phyloP scores from a whole-genome alignment of 73 alveolate genomes.

The Stentor coeruleus region DNA sequence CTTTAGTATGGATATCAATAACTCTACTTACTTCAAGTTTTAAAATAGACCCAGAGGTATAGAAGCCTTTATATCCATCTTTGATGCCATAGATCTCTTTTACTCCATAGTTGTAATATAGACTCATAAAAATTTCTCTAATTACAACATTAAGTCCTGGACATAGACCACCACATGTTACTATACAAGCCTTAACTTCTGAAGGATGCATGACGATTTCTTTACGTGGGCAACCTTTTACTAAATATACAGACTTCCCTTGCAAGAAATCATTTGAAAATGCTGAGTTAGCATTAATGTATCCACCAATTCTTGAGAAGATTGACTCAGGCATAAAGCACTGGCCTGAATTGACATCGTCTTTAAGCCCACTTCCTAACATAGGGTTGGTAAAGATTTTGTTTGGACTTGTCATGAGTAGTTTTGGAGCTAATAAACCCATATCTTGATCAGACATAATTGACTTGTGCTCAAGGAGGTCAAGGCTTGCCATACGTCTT shows the following conservation, averaged over 20 bases:
- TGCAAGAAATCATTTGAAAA: conserved; percentile 27
- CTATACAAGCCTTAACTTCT: conserved; percentile 77
- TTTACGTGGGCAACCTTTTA: conserved; percentile 44
- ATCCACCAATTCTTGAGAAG: background rate
- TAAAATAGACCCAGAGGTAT: conserved; percentile 45
- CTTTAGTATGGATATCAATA: background rate
- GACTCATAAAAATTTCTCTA: conserved; percentile 77
- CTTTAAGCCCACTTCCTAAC: conserved; percentile 28
- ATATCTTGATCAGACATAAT: too few species aligned
- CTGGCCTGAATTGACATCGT: background rate
- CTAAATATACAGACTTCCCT: conserved; percentile 24
- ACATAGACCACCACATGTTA: conserved; percentile 82
- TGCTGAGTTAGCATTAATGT: conserved; percentile 21
- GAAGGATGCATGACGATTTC: conserved; percentile 17
- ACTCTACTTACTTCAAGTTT: background rate
- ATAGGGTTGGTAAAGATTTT: background rate
- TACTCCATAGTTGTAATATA: conserved; percentile 61
- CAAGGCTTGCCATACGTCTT: background rate
- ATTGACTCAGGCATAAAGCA: background rate
- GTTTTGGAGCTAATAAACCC: too few species aligned
- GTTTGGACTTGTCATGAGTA: too few species aligned
- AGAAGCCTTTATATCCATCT: conserved; percentile 95
- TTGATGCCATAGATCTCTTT: conserved; percentile 81
- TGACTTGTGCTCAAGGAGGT: too few species aligned
- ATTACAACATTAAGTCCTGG: conserved; percentile 92